Evolutionary conservation across 31 red algal genomes (phyloP).

Genomic region (Endocladia muricata): DNA sequence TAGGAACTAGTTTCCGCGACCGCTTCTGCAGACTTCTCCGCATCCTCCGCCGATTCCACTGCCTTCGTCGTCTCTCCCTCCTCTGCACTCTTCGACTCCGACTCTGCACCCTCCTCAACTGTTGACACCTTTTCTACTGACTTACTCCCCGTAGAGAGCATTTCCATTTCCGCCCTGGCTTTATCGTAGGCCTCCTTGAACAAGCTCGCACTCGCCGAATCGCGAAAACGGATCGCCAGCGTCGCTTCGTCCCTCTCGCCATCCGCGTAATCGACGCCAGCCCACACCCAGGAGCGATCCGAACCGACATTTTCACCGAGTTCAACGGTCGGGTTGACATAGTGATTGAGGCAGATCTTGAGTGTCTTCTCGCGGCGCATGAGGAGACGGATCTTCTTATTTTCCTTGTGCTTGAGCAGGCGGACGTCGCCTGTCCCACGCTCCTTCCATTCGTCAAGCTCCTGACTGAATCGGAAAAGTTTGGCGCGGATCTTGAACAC

Average conservation of each 20-base stretch:
- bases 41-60: neutral
- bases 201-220: constrained; percentile 72
- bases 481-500: constrained; percentile 93
- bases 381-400: constrained; percentile 85
- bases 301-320: constrained; percentile 97
- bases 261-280: constrained; percentile 96
- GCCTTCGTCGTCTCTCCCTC: constrained; percentile 13
- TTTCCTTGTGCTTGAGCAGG: constrained; percentile 83
- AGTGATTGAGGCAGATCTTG: constrained; percentile 98
- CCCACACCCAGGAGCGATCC: constrained; percentile 98
- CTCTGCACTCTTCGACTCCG: neutral
- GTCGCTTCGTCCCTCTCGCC: constrained; percentile 85
- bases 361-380: constrained; percentile 99
- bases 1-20: too few relatives aligned
- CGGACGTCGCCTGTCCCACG: constrained; percentile 93
- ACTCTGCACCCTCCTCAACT: constrained; percentile 9
- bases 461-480: constrained; percentile 92
- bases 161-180: constrained; percentile 62
- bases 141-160: constrained; percentile 4
- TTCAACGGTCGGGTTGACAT: constrained; percentile 69
- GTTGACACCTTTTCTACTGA: constrained; percentile 11
- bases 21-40: neutral
- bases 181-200: constrained; percentile 87
- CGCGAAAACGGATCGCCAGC: constrained; percentile 91
- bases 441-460: constrained; percentile 93